Evolutionary conservation across 768 basidiomycete genomes (phyloP), one percentile per base, ranked within the genome.

Genomic region (Daedaleopsis nitida): DNA sequence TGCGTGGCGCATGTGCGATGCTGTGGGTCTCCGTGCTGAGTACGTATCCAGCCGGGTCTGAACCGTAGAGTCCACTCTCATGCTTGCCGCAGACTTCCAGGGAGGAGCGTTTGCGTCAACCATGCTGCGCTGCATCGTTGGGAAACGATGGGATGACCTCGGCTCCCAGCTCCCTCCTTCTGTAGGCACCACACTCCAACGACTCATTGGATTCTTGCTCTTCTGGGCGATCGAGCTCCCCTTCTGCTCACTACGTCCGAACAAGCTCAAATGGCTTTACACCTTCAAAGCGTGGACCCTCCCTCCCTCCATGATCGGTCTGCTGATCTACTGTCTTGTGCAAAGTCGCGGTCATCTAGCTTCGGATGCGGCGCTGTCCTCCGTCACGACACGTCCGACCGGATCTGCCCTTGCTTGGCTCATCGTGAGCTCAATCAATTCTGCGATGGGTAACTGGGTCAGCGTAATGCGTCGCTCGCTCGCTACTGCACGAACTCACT

Each of bases 391-490:
- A 8, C 60, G 51, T 10, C 64, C 65, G 13, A 53, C 44, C 7
- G 65, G 65, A 24, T n/a, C 59, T 5, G 55, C 45, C 1, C 52
- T 66, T 3, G 65, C 55, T 4, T 65, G 65, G 65, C 61, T 65
- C 10, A 52, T 62, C 13, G 56, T 66, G 12, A 52, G 65, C 52
- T 66, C 65, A 0, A 66, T 66, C 59, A 66, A 63, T 24, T 63
- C 65, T 4, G 47, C 60, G 12, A 66, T 66, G 65, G 65, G 65
- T 1, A 66, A 66, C 27, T 66, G 65, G 65, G 65, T 66, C 19
- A 11, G 65, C 53, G 13, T 2, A 12, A 23, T 7, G 7, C 5
- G 9, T 13, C 21, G 2, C 10, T 17, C 10, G 5, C 5, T 37
- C 9, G 9, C 23, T 27, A 10, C 43, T 12, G 3, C n/a, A 24